phyloP scores from a whole-genome alignment of 2,329 filamentous ascomycete genomes.

The Coniella lustricola region DNA sequence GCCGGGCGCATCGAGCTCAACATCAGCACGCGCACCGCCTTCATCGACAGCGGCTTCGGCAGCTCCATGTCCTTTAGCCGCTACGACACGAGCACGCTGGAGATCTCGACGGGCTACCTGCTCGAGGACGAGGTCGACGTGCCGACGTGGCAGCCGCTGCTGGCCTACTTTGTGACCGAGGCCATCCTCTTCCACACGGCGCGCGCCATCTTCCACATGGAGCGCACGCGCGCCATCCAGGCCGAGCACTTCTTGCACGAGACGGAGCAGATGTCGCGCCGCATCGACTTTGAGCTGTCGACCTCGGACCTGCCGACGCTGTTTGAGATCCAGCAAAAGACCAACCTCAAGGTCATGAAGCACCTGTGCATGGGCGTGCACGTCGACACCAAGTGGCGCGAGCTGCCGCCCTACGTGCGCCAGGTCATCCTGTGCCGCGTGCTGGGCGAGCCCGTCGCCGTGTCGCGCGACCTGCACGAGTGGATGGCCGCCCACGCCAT shows the following conservation, averaged over 20 bases:
- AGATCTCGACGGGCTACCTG: constrained; percentile 23
- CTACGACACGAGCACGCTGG: constrained; percentile 17
- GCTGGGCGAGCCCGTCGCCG: constrained; percentile 19
- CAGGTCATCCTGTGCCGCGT: constrained; percentile 26
- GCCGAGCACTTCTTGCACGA: constrained; percentile 27
- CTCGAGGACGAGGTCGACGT: constrained; percentile 21
- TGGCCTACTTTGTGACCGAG: constrained; percentile 22
- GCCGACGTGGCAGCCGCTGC: constrained; percentile 22
- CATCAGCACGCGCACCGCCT: constrained; percentile 21
- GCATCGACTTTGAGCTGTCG: constrained; percentile 28
- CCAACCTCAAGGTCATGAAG: constrained; percentile 26
- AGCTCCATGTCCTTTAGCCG: constrained; percentile 23
- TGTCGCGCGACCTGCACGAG: constrained; percentile 20
- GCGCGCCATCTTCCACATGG: constrained; percentile 22
- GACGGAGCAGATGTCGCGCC: constrained; percentile 21
- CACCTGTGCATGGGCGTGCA: constrained; percentile 27
- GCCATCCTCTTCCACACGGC: constrained; percentile 29
- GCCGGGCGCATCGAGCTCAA: constrained; percentile 19
- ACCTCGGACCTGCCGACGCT: constrained; percentile 22
- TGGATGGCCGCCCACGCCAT: constrained; percentile 21
- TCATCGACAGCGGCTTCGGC: constrained; percentile 21
- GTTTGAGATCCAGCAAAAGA: constrained; percentile 21
- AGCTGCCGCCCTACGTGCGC: constrained; percentile 24
- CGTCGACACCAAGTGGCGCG: constrained; percentile 27
- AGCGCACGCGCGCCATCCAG: constrained; percentile 24